Evolutionary conservation across 148 eudicot species (phyloP), one percentile per base, ranked within the genome.

Genomic region (Fagopyrum homotropicum): DNA sequence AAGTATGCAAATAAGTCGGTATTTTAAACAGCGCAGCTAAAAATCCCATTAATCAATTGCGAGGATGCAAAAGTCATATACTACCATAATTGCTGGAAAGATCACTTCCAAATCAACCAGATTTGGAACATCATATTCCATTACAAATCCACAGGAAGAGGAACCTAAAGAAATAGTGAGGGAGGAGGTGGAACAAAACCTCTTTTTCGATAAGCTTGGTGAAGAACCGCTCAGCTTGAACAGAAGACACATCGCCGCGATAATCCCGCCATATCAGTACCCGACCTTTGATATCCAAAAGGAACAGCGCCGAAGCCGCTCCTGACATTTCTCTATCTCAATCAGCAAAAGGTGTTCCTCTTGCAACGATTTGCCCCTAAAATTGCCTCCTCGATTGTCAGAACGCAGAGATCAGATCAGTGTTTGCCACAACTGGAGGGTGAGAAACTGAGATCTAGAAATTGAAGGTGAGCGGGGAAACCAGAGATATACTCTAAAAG

Each of bases 241-340:
- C 56, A 7, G 89, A 79, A 4, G 99, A 76, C 26, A 95, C 99
- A 66, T 95, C 99, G 44, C 99, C 99, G 7, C 99, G 96, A 75
- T 85, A 95, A 73, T 95, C 99, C 16, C 97, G 92, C 92, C 97
- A 95, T 9, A 95, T 88, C 66, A 95, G 84, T 7, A 92, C 91
- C 43, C 96, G 88, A 59, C 99, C 99, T 72, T 95, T 95, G 48
- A 95, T 89, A 80, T 95, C 99, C 44, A 95, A 83, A 73, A 95
- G 83, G 87, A 86, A 92, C 85, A 95, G 84, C 81, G 94, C 99
- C 55, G 99, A 92, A 61, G 96, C 96, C 76, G 99, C 99, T 69
- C 97, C 99, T 45, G 96, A 86, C 99, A 95, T 95, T 75, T 16
- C 51, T 59, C 49, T 45, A 30, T 19, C 14, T 55, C 50, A 30